These are phyloP conservation scores for Pseudocercospora cruenta DNA, from an alignment of 2,329 filamentous ascomycete genomes.

Conservation along the genomic window DNA sequence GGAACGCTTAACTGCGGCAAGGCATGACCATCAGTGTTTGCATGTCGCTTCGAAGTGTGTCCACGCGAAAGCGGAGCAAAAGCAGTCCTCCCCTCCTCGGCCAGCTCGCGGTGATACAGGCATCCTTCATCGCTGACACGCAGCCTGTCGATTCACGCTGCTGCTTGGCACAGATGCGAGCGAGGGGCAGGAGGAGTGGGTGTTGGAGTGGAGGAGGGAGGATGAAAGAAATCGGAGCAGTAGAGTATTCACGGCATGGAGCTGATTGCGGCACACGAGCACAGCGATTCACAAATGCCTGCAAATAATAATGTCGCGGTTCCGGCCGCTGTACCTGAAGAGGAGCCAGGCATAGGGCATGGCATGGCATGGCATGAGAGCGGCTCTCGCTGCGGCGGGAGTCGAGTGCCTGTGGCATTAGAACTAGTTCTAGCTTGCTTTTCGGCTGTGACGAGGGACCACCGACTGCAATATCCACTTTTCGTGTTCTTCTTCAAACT, in stretches of 20 bases:
- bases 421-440: not conserved
- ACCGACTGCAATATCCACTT: not conserved
- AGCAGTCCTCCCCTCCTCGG: not conserved
- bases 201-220: not conserved
- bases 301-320: not conserved
- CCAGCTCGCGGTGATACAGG: not conserved
- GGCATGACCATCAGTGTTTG: not conserved
- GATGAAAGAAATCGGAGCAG: not conserved
- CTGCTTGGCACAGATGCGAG: not conserved
- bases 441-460: not conserved
- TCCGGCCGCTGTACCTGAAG: not conserved
- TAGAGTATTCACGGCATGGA: not conserved
- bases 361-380: not conserved
- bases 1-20: not conserved
- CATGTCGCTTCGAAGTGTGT: not conserved
- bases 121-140: not conserved
- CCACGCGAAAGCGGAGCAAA: conserved; percentile 4
- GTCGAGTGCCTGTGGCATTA: not conserved
- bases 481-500: not conserved
- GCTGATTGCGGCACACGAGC: not conserved
- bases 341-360: not conserved
- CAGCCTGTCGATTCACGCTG: not conserved
- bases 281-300: not conserved
- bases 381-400: not conserved
- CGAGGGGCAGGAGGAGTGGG: not conserved